These are phyloP conservation scores for Chlorella sorokiniana DNA, from an alignment of 139 green algal species.

Conservation along the genomic window DNA sequence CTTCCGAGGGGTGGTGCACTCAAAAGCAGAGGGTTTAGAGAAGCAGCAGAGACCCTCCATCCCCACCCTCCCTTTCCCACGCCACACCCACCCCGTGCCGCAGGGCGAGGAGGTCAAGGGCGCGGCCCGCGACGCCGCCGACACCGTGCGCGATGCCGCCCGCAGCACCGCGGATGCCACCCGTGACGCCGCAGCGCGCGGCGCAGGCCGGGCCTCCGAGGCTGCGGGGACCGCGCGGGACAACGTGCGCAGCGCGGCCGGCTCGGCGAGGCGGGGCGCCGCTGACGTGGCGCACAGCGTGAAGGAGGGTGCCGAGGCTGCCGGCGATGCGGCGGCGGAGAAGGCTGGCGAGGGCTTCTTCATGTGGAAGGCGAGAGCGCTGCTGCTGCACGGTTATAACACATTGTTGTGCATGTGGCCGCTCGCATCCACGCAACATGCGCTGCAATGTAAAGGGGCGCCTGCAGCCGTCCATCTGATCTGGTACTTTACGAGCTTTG, in stretches of 20 bases:
- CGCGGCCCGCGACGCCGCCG: neutral
- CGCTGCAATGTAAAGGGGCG: neutral
- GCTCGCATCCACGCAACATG: too few species aligned
- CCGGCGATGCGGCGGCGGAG: neutral
- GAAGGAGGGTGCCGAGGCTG: neutral
- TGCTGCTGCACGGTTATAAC: neutral
- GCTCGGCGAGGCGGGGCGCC: neutral
- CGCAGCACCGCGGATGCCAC: neutral
- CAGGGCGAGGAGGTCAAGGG: constrained; percentile 17
- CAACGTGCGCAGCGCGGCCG: neutral
- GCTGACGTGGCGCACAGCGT: neutral
- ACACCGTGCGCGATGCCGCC: neutral
- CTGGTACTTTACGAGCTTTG: neutral
- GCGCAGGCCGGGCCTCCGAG: neutral
- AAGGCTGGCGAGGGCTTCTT: constrained; percentile 12
- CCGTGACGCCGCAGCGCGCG: neutral
- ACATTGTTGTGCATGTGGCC: neutral
- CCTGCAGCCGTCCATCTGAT: neutral
- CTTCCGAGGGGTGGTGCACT: too few species aligned
- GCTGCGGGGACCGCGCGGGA: neutral
- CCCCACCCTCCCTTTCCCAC: too few species aligned
- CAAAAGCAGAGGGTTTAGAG: neutral
- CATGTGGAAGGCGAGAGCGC: neutral
- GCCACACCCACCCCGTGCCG: neutral
- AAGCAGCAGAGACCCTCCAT: too few species aligned